Evolutionary conservation across 2,329 filamentous ascomycete species (phyloP).

Genomic region (Fusarium xyrophilum): DNA sequence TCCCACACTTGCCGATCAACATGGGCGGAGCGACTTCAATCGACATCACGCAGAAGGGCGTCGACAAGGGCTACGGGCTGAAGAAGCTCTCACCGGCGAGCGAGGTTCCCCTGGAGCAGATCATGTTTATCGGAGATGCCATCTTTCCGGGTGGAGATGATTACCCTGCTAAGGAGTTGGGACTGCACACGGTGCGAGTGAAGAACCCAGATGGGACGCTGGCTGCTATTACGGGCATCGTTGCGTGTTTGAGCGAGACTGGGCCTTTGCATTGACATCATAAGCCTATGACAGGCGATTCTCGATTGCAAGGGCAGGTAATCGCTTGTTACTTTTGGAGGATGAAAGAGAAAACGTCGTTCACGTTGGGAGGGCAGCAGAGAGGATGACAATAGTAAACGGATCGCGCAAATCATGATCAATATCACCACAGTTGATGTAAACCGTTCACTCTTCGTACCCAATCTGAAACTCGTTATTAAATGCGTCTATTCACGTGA

Average conservation of each 20-base stretch:
- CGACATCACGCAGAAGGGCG: slow-evolving; percentile 16
- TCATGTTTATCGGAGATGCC: slow-evolving; percentile 19
- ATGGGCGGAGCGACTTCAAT: slow-evolving; percentile 19
- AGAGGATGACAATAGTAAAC: neutral
- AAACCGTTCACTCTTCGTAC: neutral
- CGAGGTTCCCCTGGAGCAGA: slow-evolving; percentile 2
- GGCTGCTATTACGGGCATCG: slow-evolving; percentile 15
- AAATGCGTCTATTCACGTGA: rapidly evolving
- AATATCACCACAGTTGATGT: neutral
- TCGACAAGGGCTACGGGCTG: slow-evolving; percentile 14
- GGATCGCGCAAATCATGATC: rapidly evolving
- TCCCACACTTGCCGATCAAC: slow-evolving; percentile 13
- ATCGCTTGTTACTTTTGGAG: rapidly evolving
- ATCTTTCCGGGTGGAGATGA: slow-evolving; percentile 20
- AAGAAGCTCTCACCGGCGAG: slow-evolving; percentile 13
- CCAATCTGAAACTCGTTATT: rapidly evolving
- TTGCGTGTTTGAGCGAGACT: slow-evolving; percentile 9
- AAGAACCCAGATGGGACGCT: slow-evolving; percentile 16
- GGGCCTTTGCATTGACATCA: neutral
- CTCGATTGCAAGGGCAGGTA: neutral
- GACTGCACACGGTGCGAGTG: slow-evolving; percentile 12
- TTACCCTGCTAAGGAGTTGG: slow-evolving; percentile 13
- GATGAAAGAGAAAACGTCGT: no score
- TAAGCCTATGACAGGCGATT: no score
- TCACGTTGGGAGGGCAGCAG: neutral